Conservation (phyloP, 1,284 basidiomycete genomes). For the Golubevia pallescens region DNA sequence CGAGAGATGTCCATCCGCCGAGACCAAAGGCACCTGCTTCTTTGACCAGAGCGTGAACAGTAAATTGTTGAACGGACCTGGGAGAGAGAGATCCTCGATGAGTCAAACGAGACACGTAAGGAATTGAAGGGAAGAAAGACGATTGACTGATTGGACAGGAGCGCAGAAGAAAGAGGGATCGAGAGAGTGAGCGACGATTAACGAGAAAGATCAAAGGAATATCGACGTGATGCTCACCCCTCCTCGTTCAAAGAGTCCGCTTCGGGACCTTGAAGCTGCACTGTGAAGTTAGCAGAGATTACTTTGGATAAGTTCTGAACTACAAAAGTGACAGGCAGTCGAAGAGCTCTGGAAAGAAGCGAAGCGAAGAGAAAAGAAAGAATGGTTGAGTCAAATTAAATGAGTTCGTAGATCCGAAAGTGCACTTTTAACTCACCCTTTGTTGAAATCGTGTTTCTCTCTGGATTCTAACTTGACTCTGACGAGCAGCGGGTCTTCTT, state of each 20-base stretch:
- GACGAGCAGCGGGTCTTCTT: conserved; percentile 23
- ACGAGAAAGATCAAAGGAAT: neutral
- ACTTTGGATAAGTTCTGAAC: too few species aligned
- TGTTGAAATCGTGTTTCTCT: conserved; percentile 4
- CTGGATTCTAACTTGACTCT: neutral
- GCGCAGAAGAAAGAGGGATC: neutral
- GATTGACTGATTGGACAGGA: neutral
- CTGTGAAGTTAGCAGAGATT: too few species aligned
- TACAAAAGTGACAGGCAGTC: too few species aligned
- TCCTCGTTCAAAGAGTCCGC: too few species aligned
- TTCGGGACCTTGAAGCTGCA: too few species aligned
- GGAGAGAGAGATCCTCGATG: neutral
- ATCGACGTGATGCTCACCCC: neutral
- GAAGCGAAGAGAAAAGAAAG: too few species aligned
- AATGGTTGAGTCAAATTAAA: too few species aligned
- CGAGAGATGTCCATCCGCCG: neutral
- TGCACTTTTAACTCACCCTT: conserved; percentile 5
- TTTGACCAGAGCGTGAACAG: neutral
- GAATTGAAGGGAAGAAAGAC: neutral
- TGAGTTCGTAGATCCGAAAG: too few species aligned
- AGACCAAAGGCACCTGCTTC: neutral
- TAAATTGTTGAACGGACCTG: neutral
- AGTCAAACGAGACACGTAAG: neutral
- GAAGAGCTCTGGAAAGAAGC: too few species aligned
- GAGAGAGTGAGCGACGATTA: too few species aligned